Percentiles rank a stretch among this genome's conserved stretches.
phyloP scores from a whole-genome alignment of 1,284 basidiomycete genomes.

The Apiotrichum porosum region DNA sequence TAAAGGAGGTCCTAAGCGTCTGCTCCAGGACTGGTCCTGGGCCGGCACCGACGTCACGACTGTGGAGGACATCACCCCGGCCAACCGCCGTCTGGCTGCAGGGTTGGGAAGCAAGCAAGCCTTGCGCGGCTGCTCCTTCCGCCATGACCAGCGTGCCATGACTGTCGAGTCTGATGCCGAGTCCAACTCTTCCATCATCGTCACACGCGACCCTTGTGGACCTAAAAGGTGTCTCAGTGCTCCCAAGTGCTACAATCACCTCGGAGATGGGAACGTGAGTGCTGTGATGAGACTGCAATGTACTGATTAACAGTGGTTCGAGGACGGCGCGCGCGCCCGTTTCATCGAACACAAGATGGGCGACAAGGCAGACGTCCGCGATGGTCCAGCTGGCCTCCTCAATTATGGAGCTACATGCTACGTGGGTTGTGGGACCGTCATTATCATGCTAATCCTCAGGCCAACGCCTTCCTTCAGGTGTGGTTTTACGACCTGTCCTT shows the following conservation, averaged over 20 bases:
- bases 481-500: slow-evolving; percentile 64
- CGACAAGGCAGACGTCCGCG: slow-evolving; percentile 53
- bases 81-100: slow-evolving; percentile 63
- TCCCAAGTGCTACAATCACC: slow-evolving; percentile 75
- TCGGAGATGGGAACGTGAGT: slow-evolving; percentile 63
- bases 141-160: background rate
- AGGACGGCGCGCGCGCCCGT: slow-evolving; percentile 56
- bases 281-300: slow-evolving; percentile 56
- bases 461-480: slow-evolving; percentile 84
- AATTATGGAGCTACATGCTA: slow-evolving; percentile 92
- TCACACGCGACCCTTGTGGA: slow-evolving; percentile 52
- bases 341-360: slow-evolving; percentile 58
- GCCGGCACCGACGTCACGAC: slow-evolving; percentile 61
- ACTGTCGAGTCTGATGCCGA: background rate
- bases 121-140: background rate
- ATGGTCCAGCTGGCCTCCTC: slow-evolving; percentile 74
- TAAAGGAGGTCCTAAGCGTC: background rate
- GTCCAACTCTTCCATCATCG: background rate
- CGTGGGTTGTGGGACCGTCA: slow-evolving; percentile 42
- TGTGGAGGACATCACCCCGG: slow-evolving; percentile 57
- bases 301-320: slow-evolving; percentile 50
- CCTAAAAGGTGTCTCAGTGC: slow-evolving; percentile 65
- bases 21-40: slow-evolving; percentile 62
- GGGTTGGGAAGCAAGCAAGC: slow-evolving; percentile 54
- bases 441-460: slow-evolving; percentile 25